phyloP scores from a whole-genome alignment of 495 filamentous ascomycete genomes.

The Penicillium angulare region DNA sequence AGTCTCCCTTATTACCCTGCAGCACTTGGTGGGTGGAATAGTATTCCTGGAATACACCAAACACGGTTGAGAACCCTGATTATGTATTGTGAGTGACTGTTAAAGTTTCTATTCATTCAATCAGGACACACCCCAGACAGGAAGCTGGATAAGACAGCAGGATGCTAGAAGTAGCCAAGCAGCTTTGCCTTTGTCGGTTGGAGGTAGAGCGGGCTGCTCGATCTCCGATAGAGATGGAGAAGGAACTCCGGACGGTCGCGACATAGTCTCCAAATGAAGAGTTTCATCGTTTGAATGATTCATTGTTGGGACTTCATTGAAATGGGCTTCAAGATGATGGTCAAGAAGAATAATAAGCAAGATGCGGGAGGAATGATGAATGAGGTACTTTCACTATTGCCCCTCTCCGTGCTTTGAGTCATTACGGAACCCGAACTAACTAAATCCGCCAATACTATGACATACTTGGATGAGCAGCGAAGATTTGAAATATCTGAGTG shows the following conservation, averaged over 20 bases:
- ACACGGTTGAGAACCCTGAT: constrained; percentile 51
- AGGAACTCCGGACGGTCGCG: neutral
- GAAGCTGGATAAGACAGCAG: constrained; percentile 59
- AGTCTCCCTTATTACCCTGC: constrained; percentile 30
- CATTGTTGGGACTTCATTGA: no score
- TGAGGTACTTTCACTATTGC: no score
- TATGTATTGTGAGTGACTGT: constrained; percentile 1
- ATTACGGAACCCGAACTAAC: no score
- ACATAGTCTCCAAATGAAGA: constrained; percentile 4
- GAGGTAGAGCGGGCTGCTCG: constrained; percentile 45
- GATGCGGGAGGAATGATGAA: neutral
- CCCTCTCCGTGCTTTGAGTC: no score
- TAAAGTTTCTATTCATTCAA: neutral
- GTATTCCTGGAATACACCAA: constrained; percentile 52
- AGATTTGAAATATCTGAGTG: no score
- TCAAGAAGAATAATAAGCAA: neutral
- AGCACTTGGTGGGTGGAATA: constrained; percentile 37
- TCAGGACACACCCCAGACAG: constrained; percentile 58
- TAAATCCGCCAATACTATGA: no score
- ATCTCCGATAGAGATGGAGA: constrained; percentile 20
- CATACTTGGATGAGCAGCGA: no score
- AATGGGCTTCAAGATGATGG: no score
- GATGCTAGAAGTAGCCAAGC: constrained; percentile 64
- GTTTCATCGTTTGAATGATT: neutral
- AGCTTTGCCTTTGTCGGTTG: constrained; percentile 57